Conservation (phyloP, 169 alveolate species). For the Cryptosporidium meleagridis region DNA sequence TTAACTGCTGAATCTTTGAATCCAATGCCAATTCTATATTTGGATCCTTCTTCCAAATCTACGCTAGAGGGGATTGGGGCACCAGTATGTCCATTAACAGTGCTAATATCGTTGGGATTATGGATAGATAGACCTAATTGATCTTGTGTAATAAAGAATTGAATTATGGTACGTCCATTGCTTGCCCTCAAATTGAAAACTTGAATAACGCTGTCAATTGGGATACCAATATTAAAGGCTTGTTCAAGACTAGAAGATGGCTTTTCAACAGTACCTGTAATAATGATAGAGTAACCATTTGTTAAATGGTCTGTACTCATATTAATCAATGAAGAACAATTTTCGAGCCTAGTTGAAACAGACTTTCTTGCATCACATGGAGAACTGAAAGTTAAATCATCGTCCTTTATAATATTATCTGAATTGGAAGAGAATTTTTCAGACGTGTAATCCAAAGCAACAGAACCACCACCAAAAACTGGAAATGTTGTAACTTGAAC, state of each 20-base stretch:
- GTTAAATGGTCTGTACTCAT: not conserved
- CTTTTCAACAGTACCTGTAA: constrained; percentile 55
- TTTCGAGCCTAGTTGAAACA: not conserved
- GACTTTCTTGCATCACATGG: constrained; percentile 33
- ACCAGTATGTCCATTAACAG: not conserved
- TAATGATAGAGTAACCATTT: constrained; percentile 39
- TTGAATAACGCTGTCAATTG: constrained; percentile 27
- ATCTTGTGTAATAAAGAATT: constrained; percentile 20
- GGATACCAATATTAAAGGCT: constrained; percentile 30
- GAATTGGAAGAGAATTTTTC: not conserved
- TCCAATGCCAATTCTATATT: constrained; percentile 29
- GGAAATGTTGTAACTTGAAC: constrained; percentile 16
- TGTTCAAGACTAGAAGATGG: constrained; percentile 21
- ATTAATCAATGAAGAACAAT: constrained; percentile 19
- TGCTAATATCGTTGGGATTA: not conserved
- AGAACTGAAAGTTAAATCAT: constrained; percentile 14
- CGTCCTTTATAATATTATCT: not conserved
- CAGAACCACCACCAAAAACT: constrained; percentile 18
- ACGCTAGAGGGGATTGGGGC: constrained; percentile 37
- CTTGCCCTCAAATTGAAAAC: constrained; percentile 34
- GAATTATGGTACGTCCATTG: constrained; percentile 37
- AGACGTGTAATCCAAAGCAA: not conserved
- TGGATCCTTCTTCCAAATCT: constrained; percentile 28
- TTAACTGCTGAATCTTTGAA: constrained; percentile 1
- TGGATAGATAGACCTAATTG: constrained; percentile 47